Base-by-base conservation (phyloP, 2,329 filamentous ascomycete genomes). In the Waltergamsia citrina region DNA sequence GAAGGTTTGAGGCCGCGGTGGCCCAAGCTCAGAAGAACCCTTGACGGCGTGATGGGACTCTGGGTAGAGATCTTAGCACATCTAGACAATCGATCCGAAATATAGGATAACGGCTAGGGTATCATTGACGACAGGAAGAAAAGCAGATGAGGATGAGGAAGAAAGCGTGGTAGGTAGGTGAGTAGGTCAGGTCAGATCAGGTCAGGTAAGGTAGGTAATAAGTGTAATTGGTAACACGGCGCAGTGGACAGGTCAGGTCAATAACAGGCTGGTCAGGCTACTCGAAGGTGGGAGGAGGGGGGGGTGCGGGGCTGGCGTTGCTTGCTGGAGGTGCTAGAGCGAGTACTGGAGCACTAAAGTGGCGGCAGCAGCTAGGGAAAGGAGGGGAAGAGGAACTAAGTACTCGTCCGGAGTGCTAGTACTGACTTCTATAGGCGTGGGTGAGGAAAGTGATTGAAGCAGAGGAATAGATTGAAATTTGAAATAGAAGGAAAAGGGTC, bases 191-290 rank as follows among this genome's bases (percentile, higher is more conserved):
- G n/a, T n/a, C n/a, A n/a, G n/a, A n/a, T n/a, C n/a, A n/a, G n/a
- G n/a, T n/a, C n/a, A n/a, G n/a, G 32, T 26, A 33, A 31, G 27
- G n/a, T n/a, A n/a, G n/a, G n/a, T n/a, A n/a, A n/a, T n/a, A n/a
- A 29, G 33, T 26, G 17, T 32, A 18, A 25, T 37, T 24, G 35
- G 35, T 33, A 29, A 37, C 35, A 37, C 35, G 21, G 26, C 30
- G 30, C 20, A n/a, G n/a, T n/a, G n/a, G n/a, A n/a, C n/a, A n/a
- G n/a, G n/a, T n/a, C n/a, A n/a, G n/a, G n/a, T n/a, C n/a, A n/a
- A n/a, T n/a, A n/a, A n/a, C n/a, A n/a, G n/a, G n/a, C n/a, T n/a
- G n/a, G n/a, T n/a, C n/a, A n/a, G n/a, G n/a, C n/a, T n/a, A n/a
- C n/a, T n/a, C n/a, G n/a, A 19, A 22, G 23, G 21, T 25, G 34